Base-by-base conservation (phyloP, 306 rosid species). In the Casuarina equisetifolia region DNA sequence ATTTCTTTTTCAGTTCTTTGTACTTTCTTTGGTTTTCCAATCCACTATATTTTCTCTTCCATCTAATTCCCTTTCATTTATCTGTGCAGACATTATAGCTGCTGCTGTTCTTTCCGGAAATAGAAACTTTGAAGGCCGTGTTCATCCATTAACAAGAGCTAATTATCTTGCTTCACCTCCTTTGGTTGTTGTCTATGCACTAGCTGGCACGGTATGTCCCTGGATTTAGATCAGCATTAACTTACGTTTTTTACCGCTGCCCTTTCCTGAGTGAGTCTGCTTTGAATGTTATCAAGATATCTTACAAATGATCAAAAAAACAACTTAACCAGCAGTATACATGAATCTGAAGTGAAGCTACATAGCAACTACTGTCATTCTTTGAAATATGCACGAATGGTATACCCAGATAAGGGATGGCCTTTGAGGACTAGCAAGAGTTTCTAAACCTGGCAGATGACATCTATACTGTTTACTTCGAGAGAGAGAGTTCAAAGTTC, bases 141-240 rank as follows among this genome's bases (percentile, higher is more conserved):
- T 85, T 50, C 84, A 88, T 80, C 80, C 84, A 2, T 39, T 83
- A 39, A 81, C 89, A 2, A 83, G 89, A 81, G 84, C 87, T 20
- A 85, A 85, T 49, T 88, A 83, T 66, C 89, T 85, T 73, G 87
- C 89, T 69, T 84, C 89, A 20, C 91, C 89, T 69, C 86, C 86
- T 12, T 74, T 83, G 42, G 84, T 88, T 15, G 86, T 83, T 75
- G 87, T 84, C 39, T 87, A 82, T 55, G 89, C 89, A 0, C 87
- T 80, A 74, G 84, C 81, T 55, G 89, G 91, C 76, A 78, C 61
- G 81, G 89, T 84, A 83, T 57, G 64, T n/a, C n/a, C 43, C 17
- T 66, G 10, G 57, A 8, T 39, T 76, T 11, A 52, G 10, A 43
- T 39, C 39, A 2, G 38, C 17, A 52, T 16, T 20, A 20, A 63